Conservation (phyloP, 179 eudicot species). For the Beta macrorhiza region DNA sequence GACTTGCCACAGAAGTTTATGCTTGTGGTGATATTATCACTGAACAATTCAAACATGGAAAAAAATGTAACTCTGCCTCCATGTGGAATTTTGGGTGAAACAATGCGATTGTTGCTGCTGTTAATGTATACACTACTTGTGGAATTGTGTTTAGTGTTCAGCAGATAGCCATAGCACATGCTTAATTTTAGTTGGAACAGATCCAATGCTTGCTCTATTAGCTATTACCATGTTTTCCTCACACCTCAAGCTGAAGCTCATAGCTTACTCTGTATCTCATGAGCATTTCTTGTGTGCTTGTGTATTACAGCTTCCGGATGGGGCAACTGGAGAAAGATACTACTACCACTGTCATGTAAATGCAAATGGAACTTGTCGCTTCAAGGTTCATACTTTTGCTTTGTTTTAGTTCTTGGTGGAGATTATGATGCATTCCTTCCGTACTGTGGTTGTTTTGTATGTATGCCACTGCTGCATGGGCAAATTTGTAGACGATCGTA, state of each 20-base stretch:
- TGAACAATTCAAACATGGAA: neutral
- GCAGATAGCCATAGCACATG: too few species aligned
- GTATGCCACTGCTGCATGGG: neutral
- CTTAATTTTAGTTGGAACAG: neutral
- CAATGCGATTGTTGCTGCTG: neutral
- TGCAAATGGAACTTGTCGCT: conserved; percentile 45
- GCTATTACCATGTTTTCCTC: neutral
- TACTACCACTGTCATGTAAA: conserved; percentile 56
- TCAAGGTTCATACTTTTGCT: conserved; percentile 48
- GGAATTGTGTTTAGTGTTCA: too few species aligned
- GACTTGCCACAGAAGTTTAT: neutral
- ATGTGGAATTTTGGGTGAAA: neutral
- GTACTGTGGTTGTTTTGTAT: neutral
- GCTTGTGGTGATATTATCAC: neutral
- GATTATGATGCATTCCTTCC: conserved; percentile 4
- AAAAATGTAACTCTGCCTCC: neutral
- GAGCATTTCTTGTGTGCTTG: neutral
- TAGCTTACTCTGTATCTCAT: neutral
- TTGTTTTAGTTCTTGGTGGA: neutral
- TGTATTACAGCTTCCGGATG: conserved; percentile 30
- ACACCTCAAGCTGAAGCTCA: neutral
- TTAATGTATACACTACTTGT: neutral
- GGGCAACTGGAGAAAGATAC: conserved; percentile 51
- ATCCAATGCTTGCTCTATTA: too few species aligned
- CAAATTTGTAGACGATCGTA: neutral